These are phyloP conservation scores for Ajuga reptans DNA, from an alignment of 305 asterid species.

Conservation along the genomic window DNA sequence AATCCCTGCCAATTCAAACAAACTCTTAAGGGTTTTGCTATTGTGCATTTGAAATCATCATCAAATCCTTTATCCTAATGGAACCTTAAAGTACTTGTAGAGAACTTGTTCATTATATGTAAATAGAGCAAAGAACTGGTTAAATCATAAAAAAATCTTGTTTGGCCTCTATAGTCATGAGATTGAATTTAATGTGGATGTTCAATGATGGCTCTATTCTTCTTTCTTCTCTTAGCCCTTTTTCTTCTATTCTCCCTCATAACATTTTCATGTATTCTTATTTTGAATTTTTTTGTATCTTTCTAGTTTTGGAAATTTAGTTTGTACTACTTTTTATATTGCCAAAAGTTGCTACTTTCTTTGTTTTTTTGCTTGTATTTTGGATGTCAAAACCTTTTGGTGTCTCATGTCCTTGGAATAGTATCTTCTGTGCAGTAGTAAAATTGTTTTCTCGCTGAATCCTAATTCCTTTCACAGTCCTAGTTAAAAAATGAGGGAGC, in stretches of 20 bases:
- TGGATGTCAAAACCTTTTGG: neutral
- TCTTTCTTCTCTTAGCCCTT: neutral
- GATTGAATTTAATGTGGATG: too few species aligned
- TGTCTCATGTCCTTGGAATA: neutral
- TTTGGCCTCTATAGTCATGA: too few species aligned
- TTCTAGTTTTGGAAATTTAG: neutral
- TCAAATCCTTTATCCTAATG: too few species aligned
- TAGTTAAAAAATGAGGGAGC: neutral
- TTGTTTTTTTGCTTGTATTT: neutral
- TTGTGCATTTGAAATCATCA: too few species aligned
- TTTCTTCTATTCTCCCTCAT: neutral
- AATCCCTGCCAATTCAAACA: too few species aligned
- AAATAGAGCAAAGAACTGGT: neutral
- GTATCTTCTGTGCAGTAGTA: neutral
- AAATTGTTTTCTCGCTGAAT: neutral
- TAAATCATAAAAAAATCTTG: too few species aligned
- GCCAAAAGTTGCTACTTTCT: neutral
- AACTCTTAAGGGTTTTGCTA: too few species aligned
- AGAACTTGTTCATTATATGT: neutral
- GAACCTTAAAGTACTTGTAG: too few species aligned
- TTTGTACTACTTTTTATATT: neutral
- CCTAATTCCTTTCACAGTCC: neutral
- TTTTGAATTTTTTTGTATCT: neutral
- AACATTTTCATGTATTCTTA: neutral
- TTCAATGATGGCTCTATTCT: too few species aligned